These are phyloP conservation scores for Microbotryomycetes sp. DNA, from an alignment of 1,284 basidiomycete species.

Conservation along the genomic window DNA sequence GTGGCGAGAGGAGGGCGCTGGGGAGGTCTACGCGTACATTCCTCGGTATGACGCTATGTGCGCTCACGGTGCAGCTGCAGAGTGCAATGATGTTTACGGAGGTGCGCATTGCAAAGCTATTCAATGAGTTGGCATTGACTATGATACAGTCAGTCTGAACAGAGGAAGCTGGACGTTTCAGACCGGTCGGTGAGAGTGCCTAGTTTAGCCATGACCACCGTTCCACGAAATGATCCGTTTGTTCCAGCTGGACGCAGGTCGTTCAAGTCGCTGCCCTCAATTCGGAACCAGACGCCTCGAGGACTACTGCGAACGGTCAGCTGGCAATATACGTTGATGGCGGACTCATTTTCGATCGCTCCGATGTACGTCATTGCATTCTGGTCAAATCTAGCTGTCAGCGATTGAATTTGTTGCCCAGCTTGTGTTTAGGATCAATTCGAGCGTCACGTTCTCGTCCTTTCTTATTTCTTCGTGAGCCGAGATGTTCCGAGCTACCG, in stretches of 20 bases:
- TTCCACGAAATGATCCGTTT: background rate
- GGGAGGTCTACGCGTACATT: constrained; percentile 48
- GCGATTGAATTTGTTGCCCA: no score
- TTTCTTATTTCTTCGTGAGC: background rate
- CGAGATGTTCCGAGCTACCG: no score
- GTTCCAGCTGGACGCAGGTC: background rate
- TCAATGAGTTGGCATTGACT: background rate
- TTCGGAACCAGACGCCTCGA: background rate
- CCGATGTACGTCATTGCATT: background rate
- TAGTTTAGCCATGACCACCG: background rate
- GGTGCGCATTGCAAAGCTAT: no score
- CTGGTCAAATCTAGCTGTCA: no score
- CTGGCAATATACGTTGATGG: background rate
- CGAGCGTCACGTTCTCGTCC: background rate
- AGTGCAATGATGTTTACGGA: constrained; percentile 46
- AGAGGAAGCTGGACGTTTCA: background rate
- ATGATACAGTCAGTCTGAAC: background rate
- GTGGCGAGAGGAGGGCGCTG: constrained; percentile 31
- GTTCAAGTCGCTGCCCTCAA: background rate
- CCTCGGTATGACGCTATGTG: constrained; percentile 44
- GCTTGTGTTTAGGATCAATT: background rate
- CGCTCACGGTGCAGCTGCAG: constrained; percentile 28
- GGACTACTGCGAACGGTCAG: background rate
- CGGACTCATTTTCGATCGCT: background rate
- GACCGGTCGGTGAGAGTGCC: background rate